Base-by-base conservation (phyloP, 2,329 filamentous ascomycete species). In the Claviceps humidiphila region DNA sequence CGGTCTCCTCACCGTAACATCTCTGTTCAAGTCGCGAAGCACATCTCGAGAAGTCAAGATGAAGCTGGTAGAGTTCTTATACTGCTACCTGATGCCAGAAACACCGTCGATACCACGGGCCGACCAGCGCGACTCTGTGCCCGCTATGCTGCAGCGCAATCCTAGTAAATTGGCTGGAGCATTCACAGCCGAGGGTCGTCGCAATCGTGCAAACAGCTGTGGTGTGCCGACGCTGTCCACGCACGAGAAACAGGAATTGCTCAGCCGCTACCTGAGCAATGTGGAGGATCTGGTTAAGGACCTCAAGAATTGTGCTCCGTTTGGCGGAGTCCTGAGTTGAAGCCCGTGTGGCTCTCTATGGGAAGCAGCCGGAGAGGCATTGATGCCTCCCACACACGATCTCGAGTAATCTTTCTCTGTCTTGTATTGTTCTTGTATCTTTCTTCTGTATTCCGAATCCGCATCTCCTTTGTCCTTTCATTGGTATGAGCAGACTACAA, bases 41-140 rank as follows among this genome's bases (percentile, higher is more conserved):
- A 96, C 91, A 3, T 82, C 82, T 24, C 82, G 89, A 56, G 87
- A 91, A 61, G 90, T 97, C 58, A 96, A 95, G 72, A 80, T 95
- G 64, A 93, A 95, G 68, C 81, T 95, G n/a, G 84, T 96, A 59
- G 93, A 97, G 68, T 97, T 97, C 65, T 73, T 98, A 50, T 97
- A 97, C 74, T 97, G 97, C 69, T 98, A 97, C 68, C 83, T 98
- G 60, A 95, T 97, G 85, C 90, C 91, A 49, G 93, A 98, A 70
- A 81, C 80, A 0, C 82, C 77, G 45, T 72, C 76, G 20, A 76
- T 77, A 56, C 76, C 78, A 5, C 69, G 70, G 56, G 72, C 75
- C 55, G 71, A 68, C 20, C 65, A 67, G 49, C 69, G 68, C 49
- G 68, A 69, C 54, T 74, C 72, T 2, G 63, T 75, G 8, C 71